Evolutionary conservation across 2,329 filamentous ascomycete species (phyloP), one percentile per base, ranked within the genome.

Genomic region (Alternaria angustiovoidea): DNA sequence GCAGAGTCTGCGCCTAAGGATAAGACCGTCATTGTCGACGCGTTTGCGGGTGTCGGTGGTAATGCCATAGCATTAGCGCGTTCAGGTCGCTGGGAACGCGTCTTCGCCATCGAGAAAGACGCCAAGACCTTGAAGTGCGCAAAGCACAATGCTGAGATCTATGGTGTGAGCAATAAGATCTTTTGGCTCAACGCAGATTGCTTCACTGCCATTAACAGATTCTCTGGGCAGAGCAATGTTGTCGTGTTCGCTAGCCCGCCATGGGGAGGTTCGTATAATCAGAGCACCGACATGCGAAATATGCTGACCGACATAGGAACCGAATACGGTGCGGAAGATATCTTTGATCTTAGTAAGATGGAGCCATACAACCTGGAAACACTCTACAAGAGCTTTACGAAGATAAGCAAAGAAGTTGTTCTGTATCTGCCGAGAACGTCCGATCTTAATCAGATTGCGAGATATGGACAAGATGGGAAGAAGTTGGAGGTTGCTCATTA

Each of bases 41-140:
- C 91, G 46, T 99, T 99, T 79, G 92, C 90, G 28, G 95, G 95
- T 43, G 93, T 92, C 1, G 95, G 96, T 38, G 95, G 94, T 55
- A 99, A 99, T 77, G 88, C 91, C 24, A 98, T 99, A 69, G 93
- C 94, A n/a, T 96, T 99, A 70, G 94, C 95, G 18, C 85, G 89
- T 9, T 92, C 90, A 0, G 88, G 86, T 20, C 87, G 89, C 64
- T 99, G 93, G 91, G 86, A 89, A 52, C 89, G 88, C 65, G 87
- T 99, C 65, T 93, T 98, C 75, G 93, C 91, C 42, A 90, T 99
- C 68, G 95, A 99, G 80, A 91, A 90, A 69, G 89, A 98, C 71
- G 83, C 89, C 4, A 86, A 88, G 9, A 92, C 91, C 1, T 85
- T 99, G 7, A 89, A 90, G 46, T 99, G 96, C 79, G 95, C 93